Base-by-base conservation (phyloP, 108 stramenopile genomes). In the Conticribra weissflogii region DNA sequence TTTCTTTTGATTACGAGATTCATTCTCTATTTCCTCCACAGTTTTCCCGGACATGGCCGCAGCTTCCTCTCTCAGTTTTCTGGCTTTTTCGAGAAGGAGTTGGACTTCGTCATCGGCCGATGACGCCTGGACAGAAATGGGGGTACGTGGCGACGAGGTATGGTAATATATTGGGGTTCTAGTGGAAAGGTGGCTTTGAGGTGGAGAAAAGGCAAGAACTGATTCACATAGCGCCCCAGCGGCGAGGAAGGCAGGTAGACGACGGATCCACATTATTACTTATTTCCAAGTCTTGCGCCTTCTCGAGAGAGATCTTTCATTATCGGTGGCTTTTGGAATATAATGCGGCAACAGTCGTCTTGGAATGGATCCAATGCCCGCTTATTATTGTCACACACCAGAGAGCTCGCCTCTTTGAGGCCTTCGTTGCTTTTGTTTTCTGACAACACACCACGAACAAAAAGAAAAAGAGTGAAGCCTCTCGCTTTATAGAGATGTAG, bases 1-100 rank as follows among this genome's bases (percentile, higher is more conserved):
- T n/a, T n/a, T n/a, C n/a, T n/a, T n/a, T n/a, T n/a, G n/a, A n/a
- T n/a, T n/a, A n/a, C n/a, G n/a, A n/a, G n/a, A n/a, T n/a, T n/a
- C 36, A 51, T 23, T 50, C 68, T 64, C 36, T 54, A 72, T 28
- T 25, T 79, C 74, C 44, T 71, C 54, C 41, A 49, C 34, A 17
- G 56, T 84, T 59, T 86, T 88, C 9, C 90, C 90, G 54, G 89
- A 87, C 74, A 90, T 62, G 14, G 65, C 29, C 1, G 92, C 92
- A 49, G 90, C 86, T 67, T 94, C 92, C 23, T 81, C 88, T 27
- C 92, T 70, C 55, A 94, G 32, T 41, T 82, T 69, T 30, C 71
- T 77, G 3, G 87, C 92, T 47, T 79, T 78, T 36, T 88, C 85
- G 8, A 83, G 74, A 1, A 94, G 71, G 57, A 59, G 49, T 29